A percentile compares a stretch with the other conserved stretches of the same genome.
Conservation (phyloP, 2,329 filamentous ascomycete species). For the Paecilomyces sp. region DNA sequence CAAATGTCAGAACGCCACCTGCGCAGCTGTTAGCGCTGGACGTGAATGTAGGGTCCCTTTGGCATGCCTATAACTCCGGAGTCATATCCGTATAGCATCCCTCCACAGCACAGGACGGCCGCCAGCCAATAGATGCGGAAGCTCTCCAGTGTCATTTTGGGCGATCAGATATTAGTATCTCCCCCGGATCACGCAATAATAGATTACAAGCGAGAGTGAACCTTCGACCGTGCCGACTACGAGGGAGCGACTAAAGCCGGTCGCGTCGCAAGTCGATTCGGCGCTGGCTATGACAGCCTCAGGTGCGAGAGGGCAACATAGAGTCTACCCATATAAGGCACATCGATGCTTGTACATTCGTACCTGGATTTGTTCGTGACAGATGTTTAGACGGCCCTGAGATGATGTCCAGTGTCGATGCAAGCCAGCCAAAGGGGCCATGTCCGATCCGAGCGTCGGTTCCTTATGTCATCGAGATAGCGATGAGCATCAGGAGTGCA, state of each 20-base stretch:
- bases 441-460: background rate
- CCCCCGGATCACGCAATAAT: background rate
- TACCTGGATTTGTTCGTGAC: background rate
- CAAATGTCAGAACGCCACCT: constrained; percentile 43
- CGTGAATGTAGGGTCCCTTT: background rate
- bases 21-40: background rate
- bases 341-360: background rate
- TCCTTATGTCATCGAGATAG: constrained; percentile 8
- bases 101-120: constrained; percentile 45
- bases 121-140: constrained; percentile 47
- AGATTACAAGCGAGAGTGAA: background rate
- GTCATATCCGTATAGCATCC: constrained; percentile 39
- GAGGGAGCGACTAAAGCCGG: background rate
- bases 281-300: background rate
- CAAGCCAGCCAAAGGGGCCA: background rate
- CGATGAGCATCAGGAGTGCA: background rate
- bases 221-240: background rate
- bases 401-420: background rate
- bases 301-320: background rate
- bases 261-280: background rate
- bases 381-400: background rate
- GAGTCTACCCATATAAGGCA: background rate
- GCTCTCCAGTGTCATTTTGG: constrained; percentile 22
- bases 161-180: background rate
- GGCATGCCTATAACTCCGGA: constrained; percentile 36